phyloP scores from a whole-genome alignment of 2,329 filamentous ascomycete genomes.

The Apiospora phragmitis region DNA sequence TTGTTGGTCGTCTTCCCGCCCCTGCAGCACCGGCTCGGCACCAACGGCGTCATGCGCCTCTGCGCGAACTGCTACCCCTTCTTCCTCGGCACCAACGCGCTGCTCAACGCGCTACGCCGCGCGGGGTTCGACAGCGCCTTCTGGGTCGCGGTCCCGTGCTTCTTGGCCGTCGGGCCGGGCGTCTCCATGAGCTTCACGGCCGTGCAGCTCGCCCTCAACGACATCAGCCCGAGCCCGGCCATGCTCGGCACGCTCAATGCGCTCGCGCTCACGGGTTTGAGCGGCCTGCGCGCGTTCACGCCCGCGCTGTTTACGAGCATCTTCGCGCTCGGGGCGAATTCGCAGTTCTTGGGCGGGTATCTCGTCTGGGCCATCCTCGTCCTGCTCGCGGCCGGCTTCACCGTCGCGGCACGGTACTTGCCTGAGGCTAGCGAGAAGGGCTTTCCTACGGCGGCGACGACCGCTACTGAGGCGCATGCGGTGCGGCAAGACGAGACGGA shows the following conservation, averaged over 20 bases:
- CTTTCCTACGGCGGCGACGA: background rate
- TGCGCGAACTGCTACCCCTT: slow-evolving; percentile 63
- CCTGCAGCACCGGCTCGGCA: slow-evolving; percentile 66
- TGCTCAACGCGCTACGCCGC: slow-evolving; percentile 58
- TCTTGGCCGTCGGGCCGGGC: slow-evolving; percentile 57
- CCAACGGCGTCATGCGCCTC: slow-evolving; percentile 60
- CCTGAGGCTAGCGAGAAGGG: slow-evolving; percentile 33
- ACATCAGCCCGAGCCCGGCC: slow-evolving; percentile 64
- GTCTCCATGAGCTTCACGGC: slow-evolving; percentile 71
- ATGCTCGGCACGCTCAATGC: slow-evolving; percentile 73
- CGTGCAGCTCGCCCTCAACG: slow-evolving; percentile 73
- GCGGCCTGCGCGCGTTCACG: slow-evolving; percentile 63
- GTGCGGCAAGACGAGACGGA: background rate
- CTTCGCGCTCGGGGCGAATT: slow-evolving; percentile 66
- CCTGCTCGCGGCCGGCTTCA: slow-evolving; percentile 34
- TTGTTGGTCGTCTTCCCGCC: slow-evolving; percentile 69
- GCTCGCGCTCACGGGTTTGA: slow-evolving; percentile 60
- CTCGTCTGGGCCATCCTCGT: slow-evolving; percentile 63
- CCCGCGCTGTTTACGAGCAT: slow-evolving; percentile 67
- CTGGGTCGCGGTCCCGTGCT: slow-evolving; percentile 51
- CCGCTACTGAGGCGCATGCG: background rate
- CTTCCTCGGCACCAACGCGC: slow-evolving; percentile 57
- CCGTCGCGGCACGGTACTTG: slow-evolving; percentile 32
- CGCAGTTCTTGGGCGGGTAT: slow-evolving; percentile 64
- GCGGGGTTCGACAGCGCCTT: slow-evolving; percentile 46